Evolutionary conservation across 139 green algal genomes (phyloP).

Genomic region (Coelastrella sp.): DNA sequence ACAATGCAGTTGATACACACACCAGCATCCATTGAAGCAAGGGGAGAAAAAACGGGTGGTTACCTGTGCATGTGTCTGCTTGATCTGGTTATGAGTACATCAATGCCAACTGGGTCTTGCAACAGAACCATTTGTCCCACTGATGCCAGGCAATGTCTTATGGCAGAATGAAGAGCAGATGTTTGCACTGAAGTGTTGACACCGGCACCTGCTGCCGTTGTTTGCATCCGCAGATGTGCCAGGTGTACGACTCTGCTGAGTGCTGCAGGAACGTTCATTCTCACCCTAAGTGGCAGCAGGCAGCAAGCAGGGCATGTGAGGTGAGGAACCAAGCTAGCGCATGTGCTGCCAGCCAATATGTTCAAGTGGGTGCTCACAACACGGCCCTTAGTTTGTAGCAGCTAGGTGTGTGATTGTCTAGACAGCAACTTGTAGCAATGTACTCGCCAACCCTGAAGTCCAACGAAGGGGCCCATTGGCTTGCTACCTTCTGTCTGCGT

Average conservation of each 20-base stretch:
- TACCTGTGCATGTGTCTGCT: background rate
- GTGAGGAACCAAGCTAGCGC: conserved; percentile 11
- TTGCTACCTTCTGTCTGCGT: conserved; percentile 2
- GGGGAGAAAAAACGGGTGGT: background rate
- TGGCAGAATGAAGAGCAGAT: too few relatives aligned
- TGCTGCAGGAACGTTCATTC: conserved; percentile 57
- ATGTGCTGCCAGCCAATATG: too few relatives aligned
- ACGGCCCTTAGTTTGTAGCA: too few relatives aligned
- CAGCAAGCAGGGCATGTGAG: conserved; percentile 46
- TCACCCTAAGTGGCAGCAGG: conserved; percentile 44
- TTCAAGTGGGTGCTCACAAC: too few relatives aligned
- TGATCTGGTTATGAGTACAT: too few relatives aligned
- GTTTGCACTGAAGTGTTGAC: background rate
- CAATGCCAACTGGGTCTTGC: too few relatives aligned
- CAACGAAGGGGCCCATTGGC: background rate
- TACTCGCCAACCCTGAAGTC: background rate
- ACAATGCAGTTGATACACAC: too few relatives aligned
- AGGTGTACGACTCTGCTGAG: conserved; percentile 59
- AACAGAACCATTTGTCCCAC: too few relatives aligned
- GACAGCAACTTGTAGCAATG: background rate
- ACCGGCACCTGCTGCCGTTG: background rate
- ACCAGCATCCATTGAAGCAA: background rate
- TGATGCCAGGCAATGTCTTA: too few relatives aligned
- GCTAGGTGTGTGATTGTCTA: background rate
- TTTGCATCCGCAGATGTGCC: conserved; percentile 54